Evolutionary conservation across 495 filamentous ascomycete species (phyloP).

Genomic region (Poronia punctata): DNA sequence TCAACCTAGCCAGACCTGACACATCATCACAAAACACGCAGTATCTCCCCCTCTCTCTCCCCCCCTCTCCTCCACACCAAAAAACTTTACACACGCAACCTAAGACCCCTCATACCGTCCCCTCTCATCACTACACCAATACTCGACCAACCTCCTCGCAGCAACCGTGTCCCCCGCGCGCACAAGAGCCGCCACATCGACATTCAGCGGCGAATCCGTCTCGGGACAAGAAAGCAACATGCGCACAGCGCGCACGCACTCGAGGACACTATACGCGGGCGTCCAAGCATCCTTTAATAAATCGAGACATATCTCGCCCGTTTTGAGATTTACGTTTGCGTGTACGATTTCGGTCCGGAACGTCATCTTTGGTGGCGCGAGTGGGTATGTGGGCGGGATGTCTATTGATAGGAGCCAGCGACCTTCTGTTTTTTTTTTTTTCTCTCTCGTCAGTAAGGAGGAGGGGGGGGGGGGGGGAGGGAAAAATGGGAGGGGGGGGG

Average conservation of each 20-base stretch:
- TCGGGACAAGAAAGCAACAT: conserved; percentile 70
- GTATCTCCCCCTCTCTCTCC: not conserved
- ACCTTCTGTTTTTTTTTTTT: conserved; percentile 49
- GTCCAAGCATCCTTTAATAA: conserved; percentile 78
- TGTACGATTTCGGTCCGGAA: conserved; percentile 82
- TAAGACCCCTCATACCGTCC: conserved; percentile 41
- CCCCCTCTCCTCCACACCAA: not conserved
- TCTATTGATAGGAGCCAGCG: conserved; percentile 74
- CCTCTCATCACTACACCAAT: conserved; percentile 56
- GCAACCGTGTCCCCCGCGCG: conserved; percentile 68
- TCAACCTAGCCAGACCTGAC: not conserved
- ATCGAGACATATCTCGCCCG: conserved; percentile 90
- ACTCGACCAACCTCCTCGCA: conserved; percentile 74
- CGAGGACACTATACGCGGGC: conserved; percentile 71
- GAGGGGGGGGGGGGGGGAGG: not conserved
- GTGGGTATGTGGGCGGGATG: conserved; percentile 74
- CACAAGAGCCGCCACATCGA: conserved; percentile 76
- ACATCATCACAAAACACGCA: not conserved
- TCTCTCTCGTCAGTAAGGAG: not conserved
- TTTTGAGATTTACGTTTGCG: conserved; percentile 73
- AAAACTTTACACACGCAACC: not conserved
- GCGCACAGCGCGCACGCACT: conserved; percentile 69
- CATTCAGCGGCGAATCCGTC: conserved; percentile 78
- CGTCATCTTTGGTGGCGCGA: conserved; percentile 62
- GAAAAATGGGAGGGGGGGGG: not conserved